Conservation (phyloP, 2,329 filamentous ascomycete genomes). For the Colletotrichum tropicicola region DNA sequence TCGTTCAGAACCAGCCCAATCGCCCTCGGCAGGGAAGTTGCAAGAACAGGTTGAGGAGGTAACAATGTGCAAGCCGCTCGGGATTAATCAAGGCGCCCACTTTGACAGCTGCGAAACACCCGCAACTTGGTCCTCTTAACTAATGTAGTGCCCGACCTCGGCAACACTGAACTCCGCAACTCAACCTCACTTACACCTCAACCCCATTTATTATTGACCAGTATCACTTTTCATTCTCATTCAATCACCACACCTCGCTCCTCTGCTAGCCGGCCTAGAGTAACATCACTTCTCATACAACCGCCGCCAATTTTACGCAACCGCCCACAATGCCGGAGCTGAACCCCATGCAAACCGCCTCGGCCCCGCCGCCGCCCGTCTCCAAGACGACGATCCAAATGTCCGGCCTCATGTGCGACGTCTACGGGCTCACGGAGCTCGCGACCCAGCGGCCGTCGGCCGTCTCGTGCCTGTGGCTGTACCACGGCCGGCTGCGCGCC, state of each 20-base stretch:
- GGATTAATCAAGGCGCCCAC: background rate
- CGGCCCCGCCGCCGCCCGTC: slow-evolving; percentile 55
- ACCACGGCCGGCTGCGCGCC: slow-evolving; percentile 79
- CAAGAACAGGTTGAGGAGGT: background rate
- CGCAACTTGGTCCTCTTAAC: background rate
- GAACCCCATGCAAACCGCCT: slow-evolving; percentile 38
- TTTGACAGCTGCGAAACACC: background rate
- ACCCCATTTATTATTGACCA: too few species aligned
- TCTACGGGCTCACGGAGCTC: slow-evolving; percentile 85
- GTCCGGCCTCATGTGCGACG: slow-evolving; percentile 79
- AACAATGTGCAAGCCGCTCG: background rate
- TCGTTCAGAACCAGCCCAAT: too few species aligned
- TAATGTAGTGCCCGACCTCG: background rate
- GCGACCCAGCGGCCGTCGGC: slow-evolving; percentile 51
- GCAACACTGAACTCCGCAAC: background rate
- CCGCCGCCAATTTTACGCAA: background rate
- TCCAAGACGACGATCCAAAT: slow-evolving; percentile 76
- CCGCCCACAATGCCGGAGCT: slow-evolving; percentile 32
- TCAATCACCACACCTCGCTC: too few species aligned
- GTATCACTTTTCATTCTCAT: background rate
- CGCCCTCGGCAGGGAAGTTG: too few species aligned
- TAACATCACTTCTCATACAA: too few species aligned
- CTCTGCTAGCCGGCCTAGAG: too few species aligned
- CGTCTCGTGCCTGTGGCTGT: slow-evolving; percentile 87
- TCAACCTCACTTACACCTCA: slow-evolving; percentile 3